phyloP scores from a whole-genome alignment of 2,329 filamentous ascomycete genomes.

The Penicillium paneum region DNA sequence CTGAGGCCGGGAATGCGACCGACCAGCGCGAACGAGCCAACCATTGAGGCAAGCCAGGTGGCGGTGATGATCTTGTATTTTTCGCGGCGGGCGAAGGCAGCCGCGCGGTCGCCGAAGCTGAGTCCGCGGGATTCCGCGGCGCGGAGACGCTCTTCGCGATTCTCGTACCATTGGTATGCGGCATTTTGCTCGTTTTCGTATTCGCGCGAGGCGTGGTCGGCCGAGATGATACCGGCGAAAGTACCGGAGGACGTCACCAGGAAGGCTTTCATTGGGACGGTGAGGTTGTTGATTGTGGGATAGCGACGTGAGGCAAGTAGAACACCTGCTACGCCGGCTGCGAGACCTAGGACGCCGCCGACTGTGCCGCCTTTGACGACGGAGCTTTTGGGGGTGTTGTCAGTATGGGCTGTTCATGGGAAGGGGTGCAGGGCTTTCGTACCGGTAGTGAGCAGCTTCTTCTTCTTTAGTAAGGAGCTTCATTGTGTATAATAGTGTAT shows the following conservation, averaged over 20 bases:
- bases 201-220: constrained; percentile 68
- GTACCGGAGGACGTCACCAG: constrained; percentile 78
- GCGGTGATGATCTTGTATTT: constrained; percentile 81
- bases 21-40: constrained; percentile 69
- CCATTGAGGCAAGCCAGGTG: constrained; percentile 80
- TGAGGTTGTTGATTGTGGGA: constrained; percentile 73
- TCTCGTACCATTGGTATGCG: constrained; percentile 63
- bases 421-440: constrained; percentile 21
- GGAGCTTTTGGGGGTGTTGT: constrained; percentile 42
- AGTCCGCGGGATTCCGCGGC: constrained; percentile 57
- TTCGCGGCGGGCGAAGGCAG: constrained; percentile 73
- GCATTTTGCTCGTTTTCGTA: constrained; percentile 72
- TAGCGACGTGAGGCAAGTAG: constrained; percentile 67
- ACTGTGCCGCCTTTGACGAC: constrained; percentile 76
- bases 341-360: constrained; percentile 68
- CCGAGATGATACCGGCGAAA: constrained; percentile 82
- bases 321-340: constrained; percentile 65
- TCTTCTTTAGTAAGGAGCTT: constrained; percentile 95
- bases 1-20: constrained; percentile 72
- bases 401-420: constrained; percentile 14
- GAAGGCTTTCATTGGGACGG: constrained; percentile 86
- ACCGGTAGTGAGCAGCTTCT: constrained; percentile 79
- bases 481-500: constrained; percentile 56
- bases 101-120: constrained; percentile 57
- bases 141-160: constrained; percentile 54